A percentile compares a stretch with the other conserved stretches of the same genome.
Evolutionary conservation across 345 rosid species (phyloP).

Genomic region (Eucalyptus cloeziana): DNA sequence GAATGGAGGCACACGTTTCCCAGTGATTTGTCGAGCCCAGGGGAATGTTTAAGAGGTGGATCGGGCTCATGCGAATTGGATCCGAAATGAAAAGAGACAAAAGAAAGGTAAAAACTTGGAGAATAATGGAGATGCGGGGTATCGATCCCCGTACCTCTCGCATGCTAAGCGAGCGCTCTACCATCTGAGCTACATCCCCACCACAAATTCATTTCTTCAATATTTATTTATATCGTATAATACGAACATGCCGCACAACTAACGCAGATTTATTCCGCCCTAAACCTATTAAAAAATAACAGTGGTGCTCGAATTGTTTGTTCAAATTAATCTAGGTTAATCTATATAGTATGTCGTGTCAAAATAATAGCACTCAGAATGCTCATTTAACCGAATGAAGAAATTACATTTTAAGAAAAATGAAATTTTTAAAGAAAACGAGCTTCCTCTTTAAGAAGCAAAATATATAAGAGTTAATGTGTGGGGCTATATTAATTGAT

Average conservation of each 20-base stretch:
- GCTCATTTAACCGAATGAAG: background rate
- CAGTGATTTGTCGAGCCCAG: background rate
- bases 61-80: background rate
- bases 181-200: constrained; percentile 72
- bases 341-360: background rate
- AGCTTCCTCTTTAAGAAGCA: background rate
- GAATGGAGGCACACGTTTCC: background rate
- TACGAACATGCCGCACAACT: background rate
- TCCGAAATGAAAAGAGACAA: background rate
- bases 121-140: constrained; percentile 26
- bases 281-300: background rate
- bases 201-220: accelerated
- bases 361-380: background rate
- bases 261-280: background rate
- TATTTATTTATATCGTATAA: accelerated
- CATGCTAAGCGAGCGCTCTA: constrained; percentile 70
- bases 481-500: accelerated
- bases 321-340: background rate
- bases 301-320: background rate
- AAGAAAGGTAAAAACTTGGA: too few species aligned
- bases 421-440: background rate
- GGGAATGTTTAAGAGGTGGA: background rate
- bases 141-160: constrained; percentile 53
- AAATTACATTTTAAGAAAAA: background rate
- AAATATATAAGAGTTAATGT: background rate